Evolutionary conservation across 139 green algal species (phyloP).

Genomic region (Tetratostichococcus sp.): DNA sequence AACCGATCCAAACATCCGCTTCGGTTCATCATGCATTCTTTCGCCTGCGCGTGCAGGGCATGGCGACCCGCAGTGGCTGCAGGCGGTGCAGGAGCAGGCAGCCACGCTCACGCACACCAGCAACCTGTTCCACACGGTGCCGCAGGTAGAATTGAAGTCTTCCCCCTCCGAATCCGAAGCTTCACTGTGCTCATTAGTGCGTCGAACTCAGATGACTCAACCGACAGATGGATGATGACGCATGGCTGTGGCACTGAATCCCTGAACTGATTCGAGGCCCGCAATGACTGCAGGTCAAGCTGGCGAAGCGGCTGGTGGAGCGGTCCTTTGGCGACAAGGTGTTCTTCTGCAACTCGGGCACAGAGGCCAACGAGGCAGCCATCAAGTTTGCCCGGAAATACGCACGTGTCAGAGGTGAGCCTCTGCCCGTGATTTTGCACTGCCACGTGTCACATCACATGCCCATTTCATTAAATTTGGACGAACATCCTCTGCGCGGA

Average conservation of each 20-base stretch:
- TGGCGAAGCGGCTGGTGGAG: slow-evolving; percentile 86
- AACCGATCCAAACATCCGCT: too few relatives aligned
- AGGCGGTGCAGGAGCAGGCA: slow-evolving; percentile 78
- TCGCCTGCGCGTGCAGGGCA: too few relatives aligned
- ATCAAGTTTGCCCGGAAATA: slow-evolving; percentile 99
- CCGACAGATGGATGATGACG: too few relatives aligned
- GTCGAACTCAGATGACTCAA: too few relatives aligned
- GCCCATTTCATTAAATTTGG: neutral
- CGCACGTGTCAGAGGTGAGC: slow-evolving; percentile 55
- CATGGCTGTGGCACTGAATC: too few relatives aligned
- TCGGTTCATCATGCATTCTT: too few relatives aligned
- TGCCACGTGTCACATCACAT: too few relatives aligned
- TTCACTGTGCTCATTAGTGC: too few relatives aligned
- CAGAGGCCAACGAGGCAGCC: slow-evolving; percentile 96
- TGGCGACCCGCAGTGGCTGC: slow-evolving; percentile 76
- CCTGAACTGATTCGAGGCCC: too few relatives aligned
- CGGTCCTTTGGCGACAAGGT: slow-evolving; percentile 89
- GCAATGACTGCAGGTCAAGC: slow-evolving; percentile 54
- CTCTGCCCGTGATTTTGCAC: too few relatives aligned
- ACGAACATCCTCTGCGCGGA: neutral
- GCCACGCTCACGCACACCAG: slow-evolving; percentile 78
- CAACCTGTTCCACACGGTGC: slow-evolving; percentile 96
- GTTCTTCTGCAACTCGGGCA: slow-evolving; percentile 97
- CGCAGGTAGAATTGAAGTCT: too few relatives aligned
- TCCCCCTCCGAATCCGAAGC: too few relatives aligned